A percentile compares a stretch with the other conserved stretches of the same genome.
Conservation (phyloP, 345 rosid genomes). For the Raphanus sativus region DNA sequence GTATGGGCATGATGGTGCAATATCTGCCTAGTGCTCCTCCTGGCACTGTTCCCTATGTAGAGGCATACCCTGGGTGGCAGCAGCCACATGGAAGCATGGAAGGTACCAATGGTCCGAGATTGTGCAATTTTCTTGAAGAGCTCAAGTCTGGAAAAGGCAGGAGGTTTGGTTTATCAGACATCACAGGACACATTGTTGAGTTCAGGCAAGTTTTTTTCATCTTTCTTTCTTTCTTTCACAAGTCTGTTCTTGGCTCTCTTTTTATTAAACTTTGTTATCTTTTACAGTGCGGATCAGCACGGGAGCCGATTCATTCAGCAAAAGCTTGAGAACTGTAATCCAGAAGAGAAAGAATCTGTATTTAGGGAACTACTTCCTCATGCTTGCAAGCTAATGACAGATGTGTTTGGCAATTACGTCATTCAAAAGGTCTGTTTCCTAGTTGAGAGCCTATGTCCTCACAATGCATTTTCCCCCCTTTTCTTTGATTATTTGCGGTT, state of each 20-base stretch:
- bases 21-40: slow-evolving; percentile 44
- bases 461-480: background rate
- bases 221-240: background rate
- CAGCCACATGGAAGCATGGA: slow-evolving; percentile 37
- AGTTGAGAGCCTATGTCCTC: background rate
- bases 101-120: slow-evolving; percentile 28
- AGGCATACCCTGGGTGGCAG: slow-evolving; percentile 50
- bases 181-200: slow-evolving; percentile 60
- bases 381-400: slow-evolving; percentile 65
- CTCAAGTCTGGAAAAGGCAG: slow-evolving; percentile 62
- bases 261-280: slow-evolving; percentile 14
- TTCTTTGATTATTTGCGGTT: background rate
- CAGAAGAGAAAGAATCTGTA: slow-evolving; percentile 58
- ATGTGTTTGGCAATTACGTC: slow-evolving; percentile 78
- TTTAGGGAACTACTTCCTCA: slow-evolving; percentile 67
- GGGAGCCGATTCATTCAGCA: slow-evolving; percentile 83
- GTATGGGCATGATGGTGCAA: slow-evolving; percentile 49
- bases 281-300: slow-evolving; percentile 71
- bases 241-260: background rate
- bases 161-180: slow-evolving; percentile 63
- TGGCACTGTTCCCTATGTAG: slow-evolving; percentile 39
- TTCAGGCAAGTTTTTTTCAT: slow-evolving; percentile 51
- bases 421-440: slow-evolving; percentile 59
- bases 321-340: slow-evolving; percentile 59
- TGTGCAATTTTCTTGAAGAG: slow-evolving; percentile 59